phyloP scores from a whole-genome alignment of 441 rosid species.

The Viola pubescens region DNA sequence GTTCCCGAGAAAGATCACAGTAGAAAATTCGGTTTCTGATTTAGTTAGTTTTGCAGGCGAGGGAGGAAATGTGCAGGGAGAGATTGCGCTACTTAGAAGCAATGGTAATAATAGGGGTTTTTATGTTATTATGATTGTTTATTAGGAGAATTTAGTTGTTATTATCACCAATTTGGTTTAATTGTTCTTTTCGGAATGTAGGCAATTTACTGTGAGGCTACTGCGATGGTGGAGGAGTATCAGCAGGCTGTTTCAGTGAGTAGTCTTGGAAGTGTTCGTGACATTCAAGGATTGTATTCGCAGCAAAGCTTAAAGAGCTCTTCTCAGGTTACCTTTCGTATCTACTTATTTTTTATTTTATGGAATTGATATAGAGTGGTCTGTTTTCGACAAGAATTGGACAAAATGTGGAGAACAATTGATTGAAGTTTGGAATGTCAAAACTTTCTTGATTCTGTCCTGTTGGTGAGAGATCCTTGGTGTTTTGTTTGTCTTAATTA shows the following conservation, averaged over 20 bases:
- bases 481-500: no score
- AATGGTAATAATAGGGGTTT: slow-evolving; percentile 39
- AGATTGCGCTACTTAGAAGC: slow-evolving; percentile 87
- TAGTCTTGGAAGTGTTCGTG: slow-evolving; percentile 67
- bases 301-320: slow-evolving; percentile 68
- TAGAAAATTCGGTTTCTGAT: no score
- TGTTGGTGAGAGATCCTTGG: no score
- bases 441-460: no score
- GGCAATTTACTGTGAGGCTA: slow-evolving; percentile 80
- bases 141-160: no score
- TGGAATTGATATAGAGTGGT: no score
- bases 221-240: slow-evolving; percentile 85
- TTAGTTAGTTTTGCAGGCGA: slow-evolving; percentile 44
- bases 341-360: no score
- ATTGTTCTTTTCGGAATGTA: slow-evolving; percentile 9
- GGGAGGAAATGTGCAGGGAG: slow-evolving; percentile 93
- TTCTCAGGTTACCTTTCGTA: slow-evolving; percentile 46
- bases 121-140: no score
- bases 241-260: slow-evolving; percentile 73
- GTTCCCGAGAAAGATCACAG: not conserved
- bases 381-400: no score
- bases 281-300: slow-evolving; percentile 50
- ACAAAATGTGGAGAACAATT: no score
- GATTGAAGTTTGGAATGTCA: no score
- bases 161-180: not conserved